phyloP scores from a whole-genome alignment of 805 yeast genomes.

The Candida qinlingensis region DNA sequence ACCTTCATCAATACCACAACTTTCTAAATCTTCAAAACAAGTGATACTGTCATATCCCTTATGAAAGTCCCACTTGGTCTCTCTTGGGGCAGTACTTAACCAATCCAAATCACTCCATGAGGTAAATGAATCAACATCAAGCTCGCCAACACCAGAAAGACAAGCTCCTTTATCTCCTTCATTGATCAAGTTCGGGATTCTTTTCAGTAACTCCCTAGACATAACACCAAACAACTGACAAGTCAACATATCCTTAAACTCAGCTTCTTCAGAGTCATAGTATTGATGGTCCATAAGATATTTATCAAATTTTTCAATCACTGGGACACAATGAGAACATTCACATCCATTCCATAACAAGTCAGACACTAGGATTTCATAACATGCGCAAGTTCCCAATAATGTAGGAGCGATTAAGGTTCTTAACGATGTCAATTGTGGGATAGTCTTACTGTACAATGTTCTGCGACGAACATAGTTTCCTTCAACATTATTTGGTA shows the following conservation, averaged over 20 bases:
- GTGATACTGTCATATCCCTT: slow-evolving; percentile 34
- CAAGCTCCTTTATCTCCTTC: not conserved
- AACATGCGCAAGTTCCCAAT: slow-evolving; percentile 55
- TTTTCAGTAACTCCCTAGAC: slow-evolving; percentile 36
- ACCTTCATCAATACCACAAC: slow-evolving; percentile 40
- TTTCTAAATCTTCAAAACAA: slow-evolving; percentile 32
- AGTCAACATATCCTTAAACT: slow-evolving; percentile 56
- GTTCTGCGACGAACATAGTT: slow-evolving; percentile 57
- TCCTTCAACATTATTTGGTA: slow-evolving; percentile 68
- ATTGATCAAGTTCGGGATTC: slow-evolving; percentile 19
- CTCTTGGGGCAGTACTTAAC: slow-evolving; percentile 28
- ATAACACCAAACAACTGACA: slow-evolving; percentile 51
- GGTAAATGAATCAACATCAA: not conserved
- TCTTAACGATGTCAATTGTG: slow-evolving; percentile 36
- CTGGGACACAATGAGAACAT: slow-evolving; percentile 48
- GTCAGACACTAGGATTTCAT: slow-evolving; percentile 66
- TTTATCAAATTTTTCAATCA: slow-evolving; percentile 49
- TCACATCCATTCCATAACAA: slow-evolving; percentile 75
- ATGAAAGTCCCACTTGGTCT: slow-evolving; percentile 44
- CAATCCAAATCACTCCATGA: slow-evolving; percentile 26
- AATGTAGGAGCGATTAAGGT: slow-evolving; percentile 53
- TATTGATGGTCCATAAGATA: slow-evolving; percentile 61
- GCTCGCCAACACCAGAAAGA: not conserved
- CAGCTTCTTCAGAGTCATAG: slow-evolving; percentile 40
- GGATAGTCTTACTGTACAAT: slow-evolving; percentile 44